Percentiles rank a stretch among this genome's conserved stretches.
phyloP scores from a whole-genome alignment of 2,329 filamentous ascomycete genomes.

The Nigrospora sphaerica region DNA sequence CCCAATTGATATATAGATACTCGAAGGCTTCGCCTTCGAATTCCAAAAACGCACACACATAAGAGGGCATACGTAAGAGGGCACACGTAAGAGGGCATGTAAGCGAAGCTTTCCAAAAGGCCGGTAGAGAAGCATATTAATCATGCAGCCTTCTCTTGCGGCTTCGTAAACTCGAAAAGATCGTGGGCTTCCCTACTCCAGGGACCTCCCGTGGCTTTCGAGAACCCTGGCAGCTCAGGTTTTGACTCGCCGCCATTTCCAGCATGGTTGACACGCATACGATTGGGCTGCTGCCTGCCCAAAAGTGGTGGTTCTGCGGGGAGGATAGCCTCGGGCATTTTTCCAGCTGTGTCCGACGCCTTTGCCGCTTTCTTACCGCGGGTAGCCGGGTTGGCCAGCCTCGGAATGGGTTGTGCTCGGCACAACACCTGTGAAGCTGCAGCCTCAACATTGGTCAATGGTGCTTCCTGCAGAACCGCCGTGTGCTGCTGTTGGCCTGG shows the following conservation, averaged over 20 bases:
- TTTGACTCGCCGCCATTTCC: constrained; percentile 5
- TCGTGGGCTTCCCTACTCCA: constrained; percentile 67
- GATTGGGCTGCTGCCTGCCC: background rate
- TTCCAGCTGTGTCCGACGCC: constrained; percentile 42
- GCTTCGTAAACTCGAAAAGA: constrained; percentile 47
- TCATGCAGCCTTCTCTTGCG: too few species aligned
- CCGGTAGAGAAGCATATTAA: too few species aligned
- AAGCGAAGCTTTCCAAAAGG: too few species aligned
- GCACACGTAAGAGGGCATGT: too few species aligned
- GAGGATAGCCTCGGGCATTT: constrained; percentile 30
- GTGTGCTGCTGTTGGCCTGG: background rate
- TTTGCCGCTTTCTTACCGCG: constrained; percentile 46
- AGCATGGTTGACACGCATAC: background rate
- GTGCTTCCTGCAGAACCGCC: too few species aligned
- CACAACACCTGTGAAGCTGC: too few species aligned
- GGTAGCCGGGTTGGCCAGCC: constrained; percentile 40
- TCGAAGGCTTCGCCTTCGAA: too few species aligned
- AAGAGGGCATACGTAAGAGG: too few species aligned
- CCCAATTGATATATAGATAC: too few species aligned
- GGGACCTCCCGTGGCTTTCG: constrained; percentile 48
- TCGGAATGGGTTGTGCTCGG: constrained; percentile 3
- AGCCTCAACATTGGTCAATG: too few species aligned
- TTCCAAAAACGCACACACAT: too few species aligned
- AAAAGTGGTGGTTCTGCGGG: constrained; percentile 8
- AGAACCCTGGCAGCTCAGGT: constrained; percentile 33